Base-by-base conservation (phyloP, 352 stramenopile genomes). In the Aphanomyces cochlioides region DNA sequence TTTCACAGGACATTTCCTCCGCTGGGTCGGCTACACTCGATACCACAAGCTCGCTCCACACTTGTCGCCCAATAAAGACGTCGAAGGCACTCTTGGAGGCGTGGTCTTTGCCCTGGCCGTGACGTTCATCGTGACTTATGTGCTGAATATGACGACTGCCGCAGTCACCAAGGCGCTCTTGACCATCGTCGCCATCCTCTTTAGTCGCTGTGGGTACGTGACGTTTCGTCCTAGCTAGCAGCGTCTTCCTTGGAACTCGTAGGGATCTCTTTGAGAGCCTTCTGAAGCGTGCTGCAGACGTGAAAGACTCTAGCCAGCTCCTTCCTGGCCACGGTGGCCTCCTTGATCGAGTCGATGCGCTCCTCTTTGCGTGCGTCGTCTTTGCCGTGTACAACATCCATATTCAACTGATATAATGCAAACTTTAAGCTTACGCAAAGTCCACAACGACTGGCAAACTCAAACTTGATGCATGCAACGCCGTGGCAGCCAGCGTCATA, bases 291-390 rank as follows among this genome's bases (percentile, higher is more conserved):
- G 94, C 97, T 73, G 93, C 93, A 3, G 89, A 87, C 17, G 78
- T 98, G 36, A 99, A 98, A 78, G 93, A 98, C 75, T 98, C 96
- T 65, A 95, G 95, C 5, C 88, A 92, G 69, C 77, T 99, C 21
- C 96, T 99, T 75, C 96, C 95, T 7, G 96, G 97, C 69, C 95
- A 98, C 73, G 96, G 95, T 40, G 96, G 96, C 41, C 87, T 98
- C 58, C 82, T 99, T 47, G 96, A 98, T 73, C 88, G 95, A 47
- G 93, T 98, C 36, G 95, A 99, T 72, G 96, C 92, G 56, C 95
- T 98, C 65, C 94, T 98, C 67, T 98, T 98, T 68, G 80, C 84
- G 1, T 79, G 75, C 19, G 65, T 91, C 4, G 80, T 91, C 34
- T 91, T 90, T 19, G 41, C 38, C 5, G 5, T 67, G 3, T 67